Evolutionary conservation across 2,329 filamentous ascomycete species (phyloP).

Genomic region (Hymenoscyphus linearis): DNA sequence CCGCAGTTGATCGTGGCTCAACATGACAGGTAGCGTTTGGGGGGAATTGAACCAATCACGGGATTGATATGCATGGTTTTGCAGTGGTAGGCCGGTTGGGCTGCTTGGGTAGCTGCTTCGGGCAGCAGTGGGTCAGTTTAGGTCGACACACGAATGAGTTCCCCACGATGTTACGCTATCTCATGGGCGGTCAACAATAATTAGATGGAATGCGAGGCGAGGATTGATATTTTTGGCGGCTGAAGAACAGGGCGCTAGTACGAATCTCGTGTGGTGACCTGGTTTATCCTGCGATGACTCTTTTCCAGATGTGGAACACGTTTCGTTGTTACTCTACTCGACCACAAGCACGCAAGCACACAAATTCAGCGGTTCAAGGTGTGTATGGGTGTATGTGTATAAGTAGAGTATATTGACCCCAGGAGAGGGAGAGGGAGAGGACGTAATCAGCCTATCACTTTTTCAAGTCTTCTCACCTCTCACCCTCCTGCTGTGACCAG

Average conservation of each 20-base stretch:
- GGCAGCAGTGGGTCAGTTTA: constrained; percentile 8
- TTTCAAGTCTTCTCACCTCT: neutral
- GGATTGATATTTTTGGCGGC: constrained; percentile 10
- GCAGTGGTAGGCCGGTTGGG: constrained; percentile 4
- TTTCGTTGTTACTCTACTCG: neutral
- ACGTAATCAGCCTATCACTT: constrained; percentile 5
- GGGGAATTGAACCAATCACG: constrained; percentile 8
- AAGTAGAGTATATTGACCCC: constrained; percentile 8
- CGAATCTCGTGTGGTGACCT: constrained; percentile 2
- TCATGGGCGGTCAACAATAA: neutral
- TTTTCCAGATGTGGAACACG: constrained; percentile 5
- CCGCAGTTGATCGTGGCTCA: constrained; percentile 11
- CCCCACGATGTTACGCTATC: constrained; percentile 1
- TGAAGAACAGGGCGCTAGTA: constrained; percentile 6
- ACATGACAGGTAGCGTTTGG: constrained; percentile 7
- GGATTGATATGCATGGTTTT: constrained; percentile 4
- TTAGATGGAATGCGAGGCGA: neutral
- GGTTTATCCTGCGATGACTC: constrained; percentile 11
- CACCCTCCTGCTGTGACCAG: constrained; percentile 10
- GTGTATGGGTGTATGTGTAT: constrained; percentile 5
- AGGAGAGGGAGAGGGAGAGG: neutral
- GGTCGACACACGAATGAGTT: constrained; percentile 8
- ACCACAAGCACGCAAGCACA: neutral
- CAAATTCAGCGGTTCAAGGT: neutral
- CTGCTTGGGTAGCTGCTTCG: constrained; percentile 12